Evolutionary conservation across 768 basidiomycete species (phyloP).

Genomic region (Termitomyces sp.): DNA sequence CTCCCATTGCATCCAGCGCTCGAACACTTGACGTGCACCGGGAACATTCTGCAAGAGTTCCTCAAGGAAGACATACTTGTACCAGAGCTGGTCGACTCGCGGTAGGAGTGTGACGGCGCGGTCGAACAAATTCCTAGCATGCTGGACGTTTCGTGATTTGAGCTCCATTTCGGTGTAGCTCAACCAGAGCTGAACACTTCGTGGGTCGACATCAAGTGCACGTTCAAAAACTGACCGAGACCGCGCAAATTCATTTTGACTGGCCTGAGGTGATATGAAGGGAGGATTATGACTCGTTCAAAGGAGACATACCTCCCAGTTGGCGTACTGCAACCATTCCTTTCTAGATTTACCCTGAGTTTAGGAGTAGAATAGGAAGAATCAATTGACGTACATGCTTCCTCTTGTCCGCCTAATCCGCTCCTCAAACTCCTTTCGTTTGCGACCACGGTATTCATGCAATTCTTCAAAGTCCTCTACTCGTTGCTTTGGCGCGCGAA

Average conservation of each 20-base stretch:
- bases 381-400: slow-evolving; percentile 58
- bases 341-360: slow-evolving; percentile 43
- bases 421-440: slow-evolving; percentile 93
- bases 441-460: slow-evolving; percentile 87
- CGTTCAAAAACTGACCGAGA: slow-evolving; percentile 96
- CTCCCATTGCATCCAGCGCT: slow-evolving; percentile 99
- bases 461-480: slow-evolving; percentile 95
- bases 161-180: slow-evolving; percentile 97
- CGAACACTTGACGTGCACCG: slow-evolving; percentile 96
- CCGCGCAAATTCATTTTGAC: slow-evolving; percentile 94
- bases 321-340: slow-evolving; percentile 85
- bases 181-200: slow-evolving; percentile 89
- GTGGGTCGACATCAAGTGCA: slow-evolving; percentile 91
- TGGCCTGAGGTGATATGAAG: slow-evolving; percentile 45
- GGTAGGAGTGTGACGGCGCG: slow-evolving; percentile 95
- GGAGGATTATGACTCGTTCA: background rate
- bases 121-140: slow-evolving; percentile 95
- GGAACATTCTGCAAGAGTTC: slow-evolving; percentile 95
- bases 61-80: slow-evolving; percentile 98
- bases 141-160: slow-evolving; percentile 96
- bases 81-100: slow-evolving; percentile 96
- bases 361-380: background rate
- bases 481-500: slow-evolving; percentile 90
- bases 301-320: slow-evolving; percentile 63
- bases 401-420: slow-evolving; percentile 76